Evolutionary conservation across 2,329 filamentous ascomycete genomes (phyloP).

Genomic region (Cryphonectria japonica): DNA sequence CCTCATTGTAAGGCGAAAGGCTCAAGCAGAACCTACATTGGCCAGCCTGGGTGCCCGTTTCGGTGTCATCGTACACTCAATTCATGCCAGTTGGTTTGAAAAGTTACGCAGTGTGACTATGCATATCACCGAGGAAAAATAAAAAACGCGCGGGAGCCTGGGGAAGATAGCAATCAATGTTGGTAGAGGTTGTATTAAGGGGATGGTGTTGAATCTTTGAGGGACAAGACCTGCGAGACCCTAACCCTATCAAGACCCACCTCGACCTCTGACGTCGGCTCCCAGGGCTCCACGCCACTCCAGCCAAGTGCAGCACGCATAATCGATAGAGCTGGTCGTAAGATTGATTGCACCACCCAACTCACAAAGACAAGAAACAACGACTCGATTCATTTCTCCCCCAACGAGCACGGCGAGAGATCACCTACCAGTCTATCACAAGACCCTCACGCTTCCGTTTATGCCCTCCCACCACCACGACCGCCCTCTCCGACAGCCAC

Average conservation of each 20-base stretch:
- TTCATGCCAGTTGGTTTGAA: too few species aligned
- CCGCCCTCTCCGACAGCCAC: slow-evolving; percentile 29
- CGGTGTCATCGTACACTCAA: too few species aligned
- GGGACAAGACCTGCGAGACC: neutral
- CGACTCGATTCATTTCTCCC: slow-evolving; percentile 4
- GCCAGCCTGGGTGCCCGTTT: too few species aligned
- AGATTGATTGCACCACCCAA: slow-evolving; percentile 3
- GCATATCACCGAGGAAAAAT: too few species aligned
- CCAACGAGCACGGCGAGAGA: neutral
- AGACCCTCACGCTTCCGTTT: slow-evolving; percentile 18
- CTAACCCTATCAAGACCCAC: slow-evolving; percentile 11
- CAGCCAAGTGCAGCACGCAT: slow-evolving; percentile 20
- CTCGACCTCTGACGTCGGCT: slow-evolving; percentile 18
- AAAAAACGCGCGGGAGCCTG: too few species aligned
- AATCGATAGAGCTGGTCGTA: slow-evolving; percentile 21
- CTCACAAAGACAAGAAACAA: neutral
- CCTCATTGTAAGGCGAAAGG: too few species aligned
- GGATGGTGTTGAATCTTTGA: neutral
- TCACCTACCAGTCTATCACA: neutral
- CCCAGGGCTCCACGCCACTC: slow-evolving; percentile 21
- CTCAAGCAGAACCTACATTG: too few species aligned
- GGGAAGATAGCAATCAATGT: too few species aligned
- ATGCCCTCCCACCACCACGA: slow-evolving; percentile 25
- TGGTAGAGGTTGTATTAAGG: too few species aligned
- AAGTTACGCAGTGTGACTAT: too few species aligned